Evolutionary conservation across 441 rosid genomes (phyloP).

Genomic region (Croton setiger): DNA sequence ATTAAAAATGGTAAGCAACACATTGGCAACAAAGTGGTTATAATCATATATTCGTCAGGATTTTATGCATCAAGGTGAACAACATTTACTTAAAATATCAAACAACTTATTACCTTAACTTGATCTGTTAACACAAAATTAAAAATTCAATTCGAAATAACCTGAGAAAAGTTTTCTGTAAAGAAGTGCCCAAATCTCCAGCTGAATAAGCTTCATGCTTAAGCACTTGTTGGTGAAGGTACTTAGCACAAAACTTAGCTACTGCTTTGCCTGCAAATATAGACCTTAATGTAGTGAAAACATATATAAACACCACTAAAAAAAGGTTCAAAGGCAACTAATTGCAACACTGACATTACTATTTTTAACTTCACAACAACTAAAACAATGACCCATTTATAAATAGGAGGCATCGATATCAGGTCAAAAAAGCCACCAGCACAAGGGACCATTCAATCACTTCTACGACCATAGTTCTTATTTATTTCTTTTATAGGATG

Average conservation of each 20-base stretch:
- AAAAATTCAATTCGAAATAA: conserved; percentile 18
- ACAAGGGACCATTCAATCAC: neutral
- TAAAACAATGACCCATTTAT: neutral
- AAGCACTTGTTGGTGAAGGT: conserved; percentile 78
- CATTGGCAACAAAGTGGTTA: neutral
- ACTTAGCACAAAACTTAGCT: conserved; percentile 84
- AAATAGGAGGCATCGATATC: neutral
- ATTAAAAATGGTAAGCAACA: neutral
- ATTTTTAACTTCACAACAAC: neutral
- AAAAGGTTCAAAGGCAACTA: neutral
- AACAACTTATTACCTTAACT: neutral
- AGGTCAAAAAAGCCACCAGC: neutral
- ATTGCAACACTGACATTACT: neutral
- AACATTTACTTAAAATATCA: neutral
- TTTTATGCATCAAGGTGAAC: neutral
- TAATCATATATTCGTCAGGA: neutral
- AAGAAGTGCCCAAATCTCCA: conserved; percentile 60
- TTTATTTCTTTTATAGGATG: neutral
- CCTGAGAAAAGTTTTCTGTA: conserved; percentile 77
- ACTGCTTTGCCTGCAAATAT: conserved; percentile 69
- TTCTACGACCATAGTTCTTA: neutral
- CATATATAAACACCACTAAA: neutral
- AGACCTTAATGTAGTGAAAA: conserved; percentile 1
- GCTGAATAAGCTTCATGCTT: conserved; percentile 55
- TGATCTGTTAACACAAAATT: neutral